Base-by-base conservation (phyloP, 2,329 filamentous ascomycete species). In the Alternaria sp. region DNA sequence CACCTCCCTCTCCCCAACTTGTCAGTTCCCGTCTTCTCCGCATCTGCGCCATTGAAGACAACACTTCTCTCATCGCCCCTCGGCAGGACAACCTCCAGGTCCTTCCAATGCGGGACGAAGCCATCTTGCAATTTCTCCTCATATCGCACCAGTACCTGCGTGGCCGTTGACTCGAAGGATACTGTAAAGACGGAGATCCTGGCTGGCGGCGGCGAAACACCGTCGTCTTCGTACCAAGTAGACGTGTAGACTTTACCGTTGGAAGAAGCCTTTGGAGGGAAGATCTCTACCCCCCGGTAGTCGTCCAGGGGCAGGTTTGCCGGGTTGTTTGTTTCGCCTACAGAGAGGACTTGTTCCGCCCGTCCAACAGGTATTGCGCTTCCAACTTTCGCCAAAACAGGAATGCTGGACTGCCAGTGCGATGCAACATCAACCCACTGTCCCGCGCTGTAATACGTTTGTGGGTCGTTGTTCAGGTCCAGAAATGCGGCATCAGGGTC, bases 391-490 rank as follows among this genome's bases (percentile, higher is more conserved):
- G 86, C 86, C 3, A 89, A 78, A 0, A 88, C 79, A 0, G 87
- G 86, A 51, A 89, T 88, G 65, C 85, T 86, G 13, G 78, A 73
- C 46, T 81, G 79, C 86, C 86, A 88, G 13, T 83, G 79, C 0
- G 86, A 85, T 0, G 79, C 61, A 1, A 88, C 79, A 2, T 81
- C 80, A 4, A 83, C 79, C 86, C 87, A 88, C 63, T 86, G 82
- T 0, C 86, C 87, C 0, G 86, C 81, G 0, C 79, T 72, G 6
- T 89, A 78, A 64, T 89, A 85, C 57, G 89, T 83, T 67, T 89
- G 87, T 0, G 89, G 88, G 0, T 84, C 81, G 54, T 89, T 89
- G 57, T 89, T 89, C 36, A 89, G 77, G 70, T 91, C 91, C 25
- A 91, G 69, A 74, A 85, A 92, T 0, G 89, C 88, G 6, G 83